phyloP scores from a whole-genome alignment of 1,284 basidiomycete species.

The Marasmius oreades region DNA sequence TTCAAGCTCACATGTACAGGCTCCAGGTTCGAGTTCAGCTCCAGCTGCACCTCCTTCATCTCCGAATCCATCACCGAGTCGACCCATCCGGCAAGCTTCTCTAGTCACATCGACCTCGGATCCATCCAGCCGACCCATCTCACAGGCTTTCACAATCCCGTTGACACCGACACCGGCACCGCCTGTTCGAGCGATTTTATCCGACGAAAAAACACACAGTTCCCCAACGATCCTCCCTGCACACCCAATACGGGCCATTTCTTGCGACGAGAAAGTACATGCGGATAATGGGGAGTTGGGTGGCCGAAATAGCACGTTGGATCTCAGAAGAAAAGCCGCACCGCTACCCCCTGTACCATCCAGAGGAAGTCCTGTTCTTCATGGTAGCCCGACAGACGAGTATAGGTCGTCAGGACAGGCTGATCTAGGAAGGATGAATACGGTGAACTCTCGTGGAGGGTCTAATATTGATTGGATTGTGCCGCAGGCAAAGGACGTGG shows the following conservation, averaged over 20 bases:
- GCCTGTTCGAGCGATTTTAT: not conserved
- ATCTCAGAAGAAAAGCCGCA: not conserved
- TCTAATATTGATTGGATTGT: conserved; percentile 32
- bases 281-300: not conserved
- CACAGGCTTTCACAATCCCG: not conserved
- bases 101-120: not conserved
- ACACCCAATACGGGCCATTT: not conserved
- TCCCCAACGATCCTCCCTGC: not conserved
- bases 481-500: conserved; percentile 16
- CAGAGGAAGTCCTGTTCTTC: not conserved
- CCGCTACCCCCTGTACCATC: not conserved
- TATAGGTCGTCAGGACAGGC: not conserved
- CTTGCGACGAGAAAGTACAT: not conserved
- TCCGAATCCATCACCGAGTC: not conserved
- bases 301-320: not conserved
- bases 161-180: not conserved
- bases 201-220: not conserved
- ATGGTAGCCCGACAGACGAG: not conserved
- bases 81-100: not conserved
- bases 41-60: too few relatives aligned
- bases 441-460: conserved; percentile 9
- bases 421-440: not conserved
- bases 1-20: too few relatives aligned
- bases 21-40: too few relatives aligned
- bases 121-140: not conserved